Base-by-base conservation (phyloP, 176 grass and related monocot genomes). In the Bonia amplexicaulis region DNA sequence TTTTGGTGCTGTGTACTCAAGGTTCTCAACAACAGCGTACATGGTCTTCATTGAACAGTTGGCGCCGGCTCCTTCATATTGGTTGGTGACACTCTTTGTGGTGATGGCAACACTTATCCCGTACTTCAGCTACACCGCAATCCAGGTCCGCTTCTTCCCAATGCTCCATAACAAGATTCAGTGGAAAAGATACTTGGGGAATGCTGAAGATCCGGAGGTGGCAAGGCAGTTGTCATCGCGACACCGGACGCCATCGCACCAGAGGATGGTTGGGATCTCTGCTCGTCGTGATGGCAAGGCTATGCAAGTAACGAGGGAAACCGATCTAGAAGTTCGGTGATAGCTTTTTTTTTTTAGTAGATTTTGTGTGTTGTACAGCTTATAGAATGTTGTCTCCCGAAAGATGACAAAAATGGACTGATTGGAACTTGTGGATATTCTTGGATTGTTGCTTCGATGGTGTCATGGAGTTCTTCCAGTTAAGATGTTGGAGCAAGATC, bases 111-210 rank as follows among this genome's bases (percentile, higher is more conserved):
- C 97, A 42, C 94, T 99, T 37, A 80, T 96, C 37, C 93, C 93
- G 6, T 91, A 88, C 84, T 83, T 96, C 25, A 63, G 84, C 81
- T 96, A 89, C 14, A 66, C 90, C 0, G 77, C 90, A 22, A 47
- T 99, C 57, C 97, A 99, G 88, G 88, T 94, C 78, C 84, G 90
- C 5, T 96, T 99, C 85, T 99, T 99, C 76, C 97, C 97, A 3
- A 99, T 99, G 97, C 90, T 96, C 86, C 97, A 99, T 55, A 99
- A 99, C 75, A 90, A 89, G 97, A 92, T 99, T 53, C 97, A 99
- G 67, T 99, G 97, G 97, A 89, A 91, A 64, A 82, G 97, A 62
- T 87, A 89, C 33, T 61, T 91, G 15, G 93, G 97, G 26, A 91
- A 88, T 60, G 90, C 97, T 6, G 93, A 95, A 74, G 93, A 99